phyloP scores from a whole-genome alignment of 352 stramenopile species.

The Phytophthora melonis region DNA sequence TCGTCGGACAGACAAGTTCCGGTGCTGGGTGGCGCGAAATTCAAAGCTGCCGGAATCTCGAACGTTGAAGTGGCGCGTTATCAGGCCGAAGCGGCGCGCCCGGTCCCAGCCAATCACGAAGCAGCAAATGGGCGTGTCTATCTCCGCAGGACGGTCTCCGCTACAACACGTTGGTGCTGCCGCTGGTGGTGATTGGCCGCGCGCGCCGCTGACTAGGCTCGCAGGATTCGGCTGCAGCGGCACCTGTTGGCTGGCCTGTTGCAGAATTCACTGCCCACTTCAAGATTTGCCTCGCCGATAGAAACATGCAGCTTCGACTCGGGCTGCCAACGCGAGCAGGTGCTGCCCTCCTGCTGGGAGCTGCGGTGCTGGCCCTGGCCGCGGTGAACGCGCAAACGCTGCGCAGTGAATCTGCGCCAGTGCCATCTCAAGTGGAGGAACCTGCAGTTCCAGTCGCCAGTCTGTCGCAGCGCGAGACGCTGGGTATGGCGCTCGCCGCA shows the following conservation, averaged over 20 bases:
- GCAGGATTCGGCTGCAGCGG: conserved; percentile 13
- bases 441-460: conserved; percentile 17
- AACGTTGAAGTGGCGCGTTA: conserved; percentile 15
- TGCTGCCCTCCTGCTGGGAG: background rate
- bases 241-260: background rate
- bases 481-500: conserved; percentile 58
- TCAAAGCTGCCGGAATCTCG: too few relatives aligned
- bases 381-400: conserved; percentile 20
- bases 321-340: background rate
- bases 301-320: conserved; percentile 2
- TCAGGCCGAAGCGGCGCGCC: conserved; percentile 20
- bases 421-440: conserved; percentile 6
- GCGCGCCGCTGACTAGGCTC: conserved; percentile 5
- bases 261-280: conserved; percentile 11
- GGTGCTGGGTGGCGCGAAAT: background rate
- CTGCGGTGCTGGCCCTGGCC: background rate
- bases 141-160: background rate
- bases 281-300: conserved; percentile 2
- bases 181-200: conserved; percentile 15
- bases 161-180: background rate
- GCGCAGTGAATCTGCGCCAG: conserved; percentile 9
- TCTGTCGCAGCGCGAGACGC: conserved; percentile 53
- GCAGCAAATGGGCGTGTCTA: background rate
- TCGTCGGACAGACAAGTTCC: background rate
- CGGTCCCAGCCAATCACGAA: conserved; percentile 18